Conservation (phyloP, 208 protist species). For the Kentomonas sorsogonicus region DNA sequence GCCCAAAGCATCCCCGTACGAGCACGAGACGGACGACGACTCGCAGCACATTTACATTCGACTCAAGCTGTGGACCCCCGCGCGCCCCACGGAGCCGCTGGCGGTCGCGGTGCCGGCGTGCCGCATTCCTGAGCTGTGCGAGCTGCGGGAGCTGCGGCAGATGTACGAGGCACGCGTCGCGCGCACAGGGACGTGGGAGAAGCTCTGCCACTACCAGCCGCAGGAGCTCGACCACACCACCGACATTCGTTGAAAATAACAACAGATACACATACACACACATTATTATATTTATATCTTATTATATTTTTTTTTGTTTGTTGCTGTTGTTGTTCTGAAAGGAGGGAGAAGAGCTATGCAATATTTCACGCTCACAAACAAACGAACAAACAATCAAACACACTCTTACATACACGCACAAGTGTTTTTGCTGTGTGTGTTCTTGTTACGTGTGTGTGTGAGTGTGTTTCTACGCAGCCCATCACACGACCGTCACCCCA, state of each 20-base stretch:
- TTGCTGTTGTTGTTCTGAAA: slow-evolving; percentile 1
- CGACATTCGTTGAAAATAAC: slow-evolving; percentile 52
- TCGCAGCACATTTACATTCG: slow-evolving; percentile 44
- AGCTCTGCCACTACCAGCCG: slow-evolving; percentile 61
- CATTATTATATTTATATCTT: slow-evolving; percentile 6
- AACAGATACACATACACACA: not conserved
- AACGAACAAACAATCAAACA: no score
- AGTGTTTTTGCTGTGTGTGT: no score
- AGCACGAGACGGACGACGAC: slow-evolving; percentile 31
- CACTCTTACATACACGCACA: no score
- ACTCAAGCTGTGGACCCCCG: slow-evolving; percentile 61
- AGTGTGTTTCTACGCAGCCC: not conserved
- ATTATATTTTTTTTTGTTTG: slow-evolving; percentile 14
- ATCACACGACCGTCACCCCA: not conserved
- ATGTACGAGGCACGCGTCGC: slow-evolving; percentile 52
- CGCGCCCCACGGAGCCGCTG: slow-evolving; percentile 55
- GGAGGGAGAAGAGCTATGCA: no score
- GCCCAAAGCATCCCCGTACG: slow-evolving; percentile 24
- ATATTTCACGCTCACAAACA: no score
- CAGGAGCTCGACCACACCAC: slow-evolving; percentile 74
- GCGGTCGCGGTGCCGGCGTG: slow-evolving; percentile 51
- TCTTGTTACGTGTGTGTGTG: not conserved
- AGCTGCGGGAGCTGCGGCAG: slow-evolving; percentile 45
- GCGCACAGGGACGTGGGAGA: slow-evolving; percentile 69
- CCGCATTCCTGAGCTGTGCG: slow-evolving; percentile 66